Conservation (phyloP, 1,284 basidiomycete genomes). For the Calocybe gambosa region DNA sequence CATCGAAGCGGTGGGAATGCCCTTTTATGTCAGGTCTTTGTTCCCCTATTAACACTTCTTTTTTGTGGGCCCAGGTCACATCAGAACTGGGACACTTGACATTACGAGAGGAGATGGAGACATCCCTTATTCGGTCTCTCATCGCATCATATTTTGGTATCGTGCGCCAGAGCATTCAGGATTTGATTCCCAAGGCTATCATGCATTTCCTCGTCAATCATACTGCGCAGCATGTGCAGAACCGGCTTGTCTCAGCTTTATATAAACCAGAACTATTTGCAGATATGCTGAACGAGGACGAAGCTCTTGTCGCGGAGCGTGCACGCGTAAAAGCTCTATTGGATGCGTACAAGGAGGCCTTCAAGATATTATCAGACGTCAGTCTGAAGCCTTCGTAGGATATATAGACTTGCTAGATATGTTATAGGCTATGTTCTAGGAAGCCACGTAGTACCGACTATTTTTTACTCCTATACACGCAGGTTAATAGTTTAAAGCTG, state of each 20-base stretch:
- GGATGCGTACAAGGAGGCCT: conserved; percentile 97
- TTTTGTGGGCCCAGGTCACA: conserved; percentile 37
- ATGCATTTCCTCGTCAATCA: conserved; percentile 97
- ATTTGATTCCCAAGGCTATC: conserved; percentile 94
- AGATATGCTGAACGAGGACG: conserved; percentile 93
- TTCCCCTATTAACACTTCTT: neutral
- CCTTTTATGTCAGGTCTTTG: neutral
- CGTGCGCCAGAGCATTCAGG: conserved; percentile 94
- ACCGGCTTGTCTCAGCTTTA: conserved; percentile 84
- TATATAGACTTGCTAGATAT: conserved; percentile 4
- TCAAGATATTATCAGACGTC: conserved; percentile 79
- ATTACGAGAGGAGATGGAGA: conserved; percentile 93
- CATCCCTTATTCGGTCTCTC: conserved; percentile 87
- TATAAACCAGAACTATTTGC: conserved; percentile 94
- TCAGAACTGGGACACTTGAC: conserved; percentile 60
- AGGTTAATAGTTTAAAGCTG: neutral
- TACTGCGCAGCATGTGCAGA: conserved; percentile 95
- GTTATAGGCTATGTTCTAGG: conserved; percentile 14
- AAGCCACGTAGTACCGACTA: conserved; percentile 9
- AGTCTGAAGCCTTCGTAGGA: conserved; percentile 58
- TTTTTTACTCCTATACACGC: conserved; percentile 5
- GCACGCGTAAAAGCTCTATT: conserved; percentile 90
- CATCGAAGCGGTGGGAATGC: conserved; percentile 78
- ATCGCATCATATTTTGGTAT: conserved; percentile 97
- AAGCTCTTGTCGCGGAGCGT: conserved; percentile 89